A percentile compares a stretch with the other conserved stretches of the same genome.
Conservation (phyloP, 257 asterid genomes). For the Nicotiana undulata region DNA sequence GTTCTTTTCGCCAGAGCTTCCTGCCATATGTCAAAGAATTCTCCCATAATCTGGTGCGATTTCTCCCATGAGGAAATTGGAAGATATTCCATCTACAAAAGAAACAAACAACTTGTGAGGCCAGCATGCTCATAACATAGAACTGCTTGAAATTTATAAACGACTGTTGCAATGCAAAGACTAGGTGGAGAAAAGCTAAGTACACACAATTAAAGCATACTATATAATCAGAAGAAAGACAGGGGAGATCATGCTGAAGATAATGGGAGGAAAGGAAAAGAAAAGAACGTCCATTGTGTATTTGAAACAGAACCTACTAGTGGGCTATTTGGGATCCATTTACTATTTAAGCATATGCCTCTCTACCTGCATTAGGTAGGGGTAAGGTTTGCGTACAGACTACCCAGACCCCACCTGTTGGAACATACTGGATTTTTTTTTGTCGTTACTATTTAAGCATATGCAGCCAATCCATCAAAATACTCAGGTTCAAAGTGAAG, state of each 20-base stretch:
- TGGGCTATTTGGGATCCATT: background rate
- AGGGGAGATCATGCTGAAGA: background rate
- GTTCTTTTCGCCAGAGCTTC: constrained; percentile 78
- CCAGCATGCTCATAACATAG: background rate
- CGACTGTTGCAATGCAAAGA: background rate
- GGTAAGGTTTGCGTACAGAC: too few species aligned
- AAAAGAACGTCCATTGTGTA: background rate
- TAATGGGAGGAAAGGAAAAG: background rate
- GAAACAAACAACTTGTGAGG: background rate
- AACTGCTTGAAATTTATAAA: background rate
- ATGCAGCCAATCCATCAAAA: background rate
- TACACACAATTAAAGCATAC: background rate
- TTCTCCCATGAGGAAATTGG: constrained; percentile 90
- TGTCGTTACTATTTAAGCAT: too few species aligned
- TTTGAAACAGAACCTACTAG: background rate
- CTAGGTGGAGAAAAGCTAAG: background rate
- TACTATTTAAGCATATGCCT: background rate
- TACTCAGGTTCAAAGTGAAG: background rate
- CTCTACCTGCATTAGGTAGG: too few species aligned
- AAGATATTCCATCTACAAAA: constrained; percentile 83
- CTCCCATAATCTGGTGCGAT: constrained; percentile 77
- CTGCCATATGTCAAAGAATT: constrained; percentile 79
- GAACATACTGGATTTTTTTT: too few species aligned
- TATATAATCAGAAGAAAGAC: background rate
- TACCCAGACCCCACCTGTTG: too few species aligned